phyloP scores from a whole-genome alignment of 2,329 filamentous ascomycete species.

The Rachicladosporium sp. region DNA sequence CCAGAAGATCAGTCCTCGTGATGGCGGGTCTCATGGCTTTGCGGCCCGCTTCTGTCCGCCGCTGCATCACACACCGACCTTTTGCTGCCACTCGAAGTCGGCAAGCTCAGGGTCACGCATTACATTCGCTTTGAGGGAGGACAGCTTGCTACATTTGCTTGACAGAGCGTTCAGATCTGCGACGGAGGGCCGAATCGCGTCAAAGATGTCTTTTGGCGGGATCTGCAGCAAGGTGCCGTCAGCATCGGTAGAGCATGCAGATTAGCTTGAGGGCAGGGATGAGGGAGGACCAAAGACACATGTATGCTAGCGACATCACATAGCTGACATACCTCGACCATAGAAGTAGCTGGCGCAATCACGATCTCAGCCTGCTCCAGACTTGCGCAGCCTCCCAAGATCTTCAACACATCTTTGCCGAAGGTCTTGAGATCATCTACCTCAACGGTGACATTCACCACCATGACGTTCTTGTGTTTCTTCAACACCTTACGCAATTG shows the following conservation, averaged over 20 bases:
- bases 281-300: too few relatives aligned
- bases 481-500: slow-evolving; percentile 25
- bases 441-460: slow-evolving; percentile 27
- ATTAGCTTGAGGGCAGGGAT: too few relatives aligned
- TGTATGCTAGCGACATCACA: too few relatives aligned
- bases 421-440: slow-evolving; percentile 24
- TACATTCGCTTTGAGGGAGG: slow-evolving; percentile 26
- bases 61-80: too few relatives aligned
- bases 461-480: slow-evolving; percentile 26
- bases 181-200: slow-evolving; percentile 21
- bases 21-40: too few relatives aligned
- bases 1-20: too few relatives aligned
- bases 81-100: too few relatives aligned
- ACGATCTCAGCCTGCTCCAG: slow-evolving; percentile 30
- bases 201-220: too few relatives aligned
- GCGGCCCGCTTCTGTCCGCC: too few relatives aligned
- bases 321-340: slow-evolving; percentile 15
- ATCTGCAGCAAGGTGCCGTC: too few relatives aligned
- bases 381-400: slow-evolving; percentile 18
- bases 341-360: slow-evolving; percentile 20
- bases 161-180: slow-evolving; percentile 24
- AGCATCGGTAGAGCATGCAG: too few relatives aligned
- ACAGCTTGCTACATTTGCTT: slow-evolving; percentile 23
- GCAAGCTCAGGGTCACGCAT: slow-evolving; percentile 12
- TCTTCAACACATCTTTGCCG: slow-evolving; percentile 24